Percentiles rank a stretch among this genome's conserved stretches.
Conservation (phyloP, 345 rosid genomes). For the Hibiscus syriacus region DNA sequence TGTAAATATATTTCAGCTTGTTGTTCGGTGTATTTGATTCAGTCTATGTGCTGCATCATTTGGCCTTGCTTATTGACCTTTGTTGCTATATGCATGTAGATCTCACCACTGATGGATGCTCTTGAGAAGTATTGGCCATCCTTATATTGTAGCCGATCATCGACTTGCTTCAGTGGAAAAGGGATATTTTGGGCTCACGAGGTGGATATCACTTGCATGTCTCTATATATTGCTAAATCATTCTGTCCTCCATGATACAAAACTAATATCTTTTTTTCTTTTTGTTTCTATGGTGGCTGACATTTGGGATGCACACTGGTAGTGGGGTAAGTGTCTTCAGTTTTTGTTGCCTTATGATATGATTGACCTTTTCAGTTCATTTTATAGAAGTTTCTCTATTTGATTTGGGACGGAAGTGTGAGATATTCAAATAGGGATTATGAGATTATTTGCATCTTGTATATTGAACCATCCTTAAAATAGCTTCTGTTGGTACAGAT, state of each 20-base stretch:
- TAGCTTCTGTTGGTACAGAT: neutral
- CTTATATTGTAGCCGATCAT: constrained; percentile 51
- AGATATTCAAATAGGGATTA: neutral
- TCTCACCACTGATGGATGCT: constrained; percentile 45
- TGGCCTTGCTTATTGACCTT: neutral
- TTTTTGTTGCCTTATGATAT: constrained; percentile 15
- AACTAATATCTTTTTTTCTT: constrained; percentile 37
- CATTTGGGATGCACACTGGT: constrained; percentile 26
- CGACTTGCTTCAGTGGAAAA: constrained; percentile 50
- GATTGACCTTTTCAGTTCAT: neutral
- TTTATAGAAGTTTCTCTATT: constrained; percentile 2
- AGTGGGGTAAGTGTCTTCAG: constrained; percentile 81
- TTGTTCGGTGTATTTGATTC: neutral
- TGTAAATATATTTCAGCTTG: neutral
- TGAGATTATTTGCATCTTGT: neutral
- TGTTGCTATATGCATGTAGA: constrained; percentile 29
- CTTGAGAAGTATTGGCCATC: constrained; percentile 78
- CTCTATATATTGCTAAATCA: constrained; percentile 1
- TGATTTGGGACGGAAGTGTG: neutral
- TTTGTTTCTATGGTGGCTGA: constrained; percentile 29
- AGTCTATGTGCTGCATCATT: neutral
- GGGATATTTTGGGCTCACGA: constrained; percentile 87
- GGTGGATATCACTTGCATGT: constrained; percentile 28
- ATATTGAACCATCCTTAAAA: neutral
- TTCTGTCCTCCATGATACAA: neutral